Percentiles rank a stretch among this genome's conserved stretches.
Conservation (phyloP, 2,329 filamentous ascomycete genomes). For the Aspergillus pseudoterreus region DNA sequence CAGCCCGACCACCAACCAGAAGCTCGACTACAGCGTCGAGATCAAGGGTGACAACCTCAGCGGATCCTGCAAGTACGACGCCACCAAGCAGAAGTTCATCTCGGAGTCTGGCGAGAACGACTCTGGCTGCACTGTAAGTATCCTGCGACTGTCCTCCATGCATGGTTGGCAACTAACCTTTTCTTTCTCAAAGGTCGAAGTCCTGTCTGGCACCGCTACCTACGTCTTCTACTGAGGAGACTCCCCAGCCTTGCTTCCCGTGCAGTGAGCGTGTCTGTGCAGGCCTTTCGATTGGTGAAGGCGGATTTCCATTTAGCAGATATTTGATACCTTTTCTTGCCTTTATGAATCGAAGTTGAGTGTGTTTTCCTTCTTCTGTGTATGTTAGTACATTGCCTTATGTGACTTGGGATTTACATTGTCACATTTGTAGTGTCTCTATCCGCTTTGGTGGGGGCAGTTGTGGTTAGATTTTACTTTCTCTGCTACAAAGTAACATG, state of each 20-base stretch:
- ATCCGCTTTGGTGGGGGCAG: slow-evolving; percentile 13
- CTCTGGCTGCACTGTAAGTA: slow-evolving; percentile 77
- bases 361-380: slow-evolving; percentile 31
- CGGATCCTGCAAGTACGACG: slow-evolving; percentile 62
- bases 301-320: slow-evolving; percentile 15
- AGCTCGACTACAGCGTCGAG: slow-evolving; percentile 74
- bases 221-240: slow-evolving; percentile 42
- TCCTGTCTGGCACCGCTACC: slow-evolving; percentile 48
- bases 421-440: slow-evolving; percentile 17
- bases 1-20: slow-evolving; percentile 64
- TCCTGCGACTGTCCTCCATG: neutral
- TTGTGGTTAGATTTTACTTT: slow-evolving; percentile 22
- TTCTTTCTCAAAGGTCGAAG: slow-evolving; percentile 40
- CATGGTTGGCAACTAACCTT: neutral
- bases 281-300: neutral
- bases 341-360: slow-evolving; percentile 27
- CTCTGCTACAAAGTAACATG: slow-evolving; percentile 17
- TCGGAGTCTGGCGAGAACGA: slow-evolving; percentile 45
- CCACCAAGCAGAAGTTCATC: slow-evolving; percentile 56
- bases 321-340: slow-evolving; percentile 13
- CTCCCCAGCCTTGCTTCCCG: neutral
- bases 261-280: neutral
- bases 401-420: slow-evolving; percentile 19
- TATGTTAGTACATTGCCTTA: slow-evolving; percentile 33
- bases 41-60: slow-evolving; percentile 63